Percentiles rank a stretch among this genome's conserved stretches.
phyloP scores from a whole-genome alignment of 2,329 filamentous ascomycete genomes.

The Coniella vitis region DNA sequence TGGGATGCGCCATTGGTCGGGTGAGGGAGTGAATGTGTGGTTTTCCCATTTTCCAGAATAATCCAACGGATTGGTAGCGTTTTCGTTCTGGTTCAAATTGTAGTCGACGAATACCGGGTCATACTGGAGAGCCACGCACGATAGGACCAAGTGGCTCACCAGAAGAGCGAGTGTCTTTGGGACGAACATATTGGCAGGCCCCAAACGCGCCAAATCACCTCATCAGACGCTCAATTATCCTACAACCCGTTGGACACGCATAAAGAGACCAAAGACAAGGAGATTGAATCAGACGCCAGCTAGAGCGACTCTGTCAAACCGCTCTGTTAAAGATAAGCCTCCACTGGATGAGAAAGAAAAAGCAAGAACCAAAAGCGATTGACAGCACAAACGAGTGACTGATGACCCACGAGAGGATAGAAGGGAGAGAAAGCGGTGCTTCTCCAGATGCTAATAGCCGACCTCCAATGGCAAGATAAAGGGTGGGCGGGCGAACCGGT shows the following conservation, averaged over 20 bases:
- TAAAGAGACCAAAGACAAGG: not conserved
- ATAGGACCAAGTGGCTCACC: slow-evolving; percentile 7
- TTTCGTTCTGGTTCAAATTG: slow-evolving; percentile 32
- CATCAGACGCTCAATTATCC: slow-evolving; percentile 3
- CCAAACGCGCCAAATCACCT: slow-evolving; percentile 4
- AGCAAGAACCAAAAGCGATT: slow-evolving; percentile 6
- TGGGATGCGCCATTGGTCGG: slow-evolving; percentile 54
- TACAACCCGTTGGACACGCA: not conserved
- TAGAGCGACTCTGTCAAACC: too few relatives aligned
- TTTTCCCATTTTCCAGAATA: slow-evolving; percentile 47
- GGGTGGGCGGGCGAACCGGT: not conserved
- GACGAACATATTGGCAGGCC: slow-evolving; percentile 16
- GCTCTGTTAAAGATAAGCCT: too few relatives aligned
- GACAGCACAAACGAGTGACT: slow-evolving; percentile 10
- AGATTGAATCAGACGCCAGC: slow-evolving; percentile 6
- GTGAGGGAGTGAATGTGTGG: slow-evolving; percentile 45
- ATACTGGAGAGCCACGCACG: slow-evolving; percentile 11
- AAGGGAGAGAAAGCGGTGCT: not conserved
- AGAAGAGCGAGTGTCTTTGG: slow-evolving; percentile 18
- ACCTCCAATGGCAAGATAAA: too few relatives aligned
- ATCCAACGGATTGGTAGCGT: slow-evolving; percentile 42
- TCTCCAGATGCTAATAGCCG: not conserved
- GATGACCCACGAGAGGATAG: not conserved
- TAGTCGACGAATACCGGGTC: slow-evolving; percentile 14
- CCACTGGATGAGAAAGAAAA: not conserved